Evolutionary conservation across 2,329 filamentous ascomycete species (phyloP), one percentile per base, ranked within the genome.

Genomic region (Trichoderma oligosporum): DNA sequence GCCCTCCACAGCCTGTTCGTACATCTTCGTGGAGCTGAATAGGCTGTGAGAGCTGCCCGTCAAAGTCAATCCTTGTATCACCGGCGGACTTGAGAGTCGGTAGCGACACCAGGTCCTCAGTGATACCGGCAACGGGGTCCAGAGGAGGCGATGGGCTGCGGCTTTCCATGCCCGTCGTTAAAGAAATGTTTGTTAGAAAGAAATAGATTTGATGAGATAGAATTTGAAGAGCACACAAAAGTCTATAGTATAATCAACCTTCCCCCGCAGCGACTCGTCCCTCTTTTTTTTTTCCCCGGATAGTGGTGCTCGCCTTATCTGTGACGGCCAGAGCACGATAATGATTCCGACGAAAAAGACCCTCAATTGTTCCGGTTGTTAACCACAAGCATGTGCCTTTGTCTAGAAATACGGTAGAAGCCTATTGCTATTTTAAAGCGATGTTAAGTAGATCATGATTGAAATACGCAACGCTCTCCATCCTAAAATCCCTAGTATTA

Each of bases 11-110:
- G 60, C 94, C 94, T 61, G 89, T 84, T 57, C 83, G 84, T 46
- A 96, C 81, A 72, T 97, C 92, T 71, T 97, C 91, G 66, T 89
- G 88, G 14, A 97, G 82, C 60, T 82, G 79, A 60, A 97, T 79
- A 9, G 88, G 85, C 46, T 81, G 76, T 18, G 78, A 73, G 31
- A 97, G 79, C 52, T 94, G 80, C 36, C 89, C 87, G 61, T 88
- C 86, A 67, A 97, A 94, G 65, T 82, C 76, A 52, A 84, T 72
- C 24, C 71, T 71, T 14, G 75, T 77, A 47, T 78, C 80, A 46
- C 77, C 77, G 16, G 82, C 78, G 1, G 73, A 66, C 70, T 84
- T 86, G 73, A 82, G 81, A 33, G 68, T 72, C 16, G 83, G 83
- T 11, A 86, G 73, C n/a, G 83, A 82, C n/a, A 81, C 73, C 22